Evolutionary conservation across 371 early-diverging fungal species (phyloP).

Genomic region (Mortierella sp.): DNA sequence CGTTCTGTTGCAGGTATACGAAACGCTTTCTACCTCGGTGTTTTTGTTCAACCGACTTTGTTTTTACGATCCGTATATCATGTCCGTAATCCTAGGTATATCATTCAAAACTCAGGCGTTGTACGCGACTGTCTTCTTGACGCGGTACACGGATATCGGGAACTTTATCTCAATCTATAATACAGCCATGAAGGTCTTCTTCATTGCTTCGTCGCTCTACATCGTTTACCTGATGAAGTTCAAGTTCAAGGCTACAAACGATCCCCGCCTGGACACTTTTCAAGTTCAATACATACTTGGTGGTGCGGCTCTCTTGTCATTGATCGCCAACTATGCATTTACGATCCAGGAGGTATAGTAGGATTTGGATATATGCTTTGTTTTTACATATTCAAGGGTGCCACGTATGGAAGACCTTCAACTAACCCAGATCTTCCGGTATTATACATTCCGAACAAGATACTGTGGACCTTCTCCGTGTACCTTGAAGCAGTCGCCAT

Average conservation of each 20-base stretch:
- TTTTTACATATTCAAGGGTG: neutral
- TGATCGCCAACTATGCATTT: constrained; percentile 79
- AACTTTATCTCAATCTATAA: constrained; percentile 90
- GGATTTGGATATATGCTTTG: neutral
- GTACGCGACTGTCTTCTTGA: constrained; percentile 93
- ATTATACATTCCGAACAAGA: no score
- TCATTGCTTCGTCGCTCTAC: constrained; percentile 87
- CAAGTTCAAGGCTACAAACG: constrained; percentile 93
- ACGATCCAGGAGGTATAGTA: constrained; percentile 72
- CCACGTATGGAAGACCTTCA: no score
- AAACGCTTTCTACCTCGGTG: no score
- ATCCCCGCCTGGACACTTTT: constrained; percentile 91
- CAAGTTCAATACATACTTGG: constrained; percentile 86
- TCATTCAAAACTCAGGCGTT: constrained; percentile 97
- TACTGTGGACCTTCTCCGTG: constrained; percentile 96
- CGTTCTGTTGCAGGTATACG: constrained; percentile 85
- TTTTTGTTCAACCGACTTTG: no score
- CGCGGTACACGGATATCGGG: constrained; percentile 96
- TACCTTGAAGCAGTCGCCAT: constrained; percentile 98
- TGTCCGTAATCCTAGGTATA: no score
- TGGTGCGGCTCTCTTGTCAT: constrained; percentile 74
- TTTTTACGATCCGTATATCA: no score
- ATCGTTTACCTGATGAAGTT: constrained; percentile 93
- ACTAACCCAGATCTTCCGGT: neutral
- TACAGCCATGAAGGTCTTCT: constrained; percentile 95